These are phyloP conservation scores for Fonsecaea nubica DNA, from an alignment of 2,329 filamentous ascomycete species.

Conservation along the genomic window DNA sequence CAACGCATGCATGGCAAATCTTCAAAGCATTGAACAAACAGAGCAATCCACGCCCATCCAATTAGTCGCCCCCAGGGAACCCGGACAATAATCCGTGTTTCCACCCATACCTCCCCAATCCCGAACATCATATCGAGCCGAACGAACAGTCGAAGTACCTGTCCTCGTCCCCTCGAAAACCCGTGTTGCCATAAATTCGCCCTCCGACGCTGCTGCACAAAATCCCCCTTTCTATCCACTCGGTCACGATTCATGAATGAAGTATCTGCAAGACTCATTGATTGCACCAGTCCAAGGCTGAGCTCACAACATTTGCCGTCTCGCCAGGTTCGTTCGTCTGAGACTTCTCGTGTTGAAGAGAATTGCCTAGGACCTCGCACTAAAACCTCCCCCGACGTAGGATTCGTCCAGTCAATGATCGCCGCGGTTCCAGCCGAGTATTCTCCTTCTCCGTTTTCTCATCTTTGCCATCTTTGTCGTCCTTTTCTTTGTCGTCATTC, in stretches of 20 bases:
- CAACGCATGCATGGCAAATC: neutral
- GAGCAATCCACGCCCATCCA: neutral
- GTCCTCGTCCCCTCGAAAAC: neutral
- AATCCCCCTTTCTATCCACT: neutral
- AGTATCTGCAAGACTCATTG: neutral
- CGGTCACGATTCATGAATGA: neutral
- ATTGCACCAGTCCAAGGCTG: neutral
- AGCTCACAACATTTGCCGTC: neutral
- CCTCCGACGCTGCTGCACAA: neutral
- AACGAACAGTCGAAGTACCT: neutral
- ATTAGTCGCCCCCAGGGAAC: neutral
- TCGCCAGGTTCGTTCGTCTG: neutral
- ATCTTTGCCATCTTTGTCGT: constrained; percentile 24
- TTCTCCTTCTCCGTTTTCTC: constrained; percentile 23
- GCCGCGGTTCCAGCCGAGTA: constrained; percentile 17
- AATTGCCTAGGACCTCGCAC: neutral
- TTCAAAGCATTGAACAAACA: neutral
- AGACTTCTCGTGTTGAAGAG: neutral
- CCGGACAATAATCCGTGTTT: neutral
- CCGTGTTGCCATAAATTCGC: neutral
- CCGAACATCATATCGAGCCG: neutral
- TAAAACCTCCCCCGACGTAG: constrained; percentile 25
- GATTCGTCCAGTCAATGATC: constrained; percentile 24
- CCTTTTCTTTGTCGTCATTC: constrained; percentile 18
- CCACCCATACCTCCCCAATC: neutral